Evolutionary conservation across 2,329 filamentous ascomycete genomes (phyloP).

Genomic region (Xylariales sp.): DNA sequence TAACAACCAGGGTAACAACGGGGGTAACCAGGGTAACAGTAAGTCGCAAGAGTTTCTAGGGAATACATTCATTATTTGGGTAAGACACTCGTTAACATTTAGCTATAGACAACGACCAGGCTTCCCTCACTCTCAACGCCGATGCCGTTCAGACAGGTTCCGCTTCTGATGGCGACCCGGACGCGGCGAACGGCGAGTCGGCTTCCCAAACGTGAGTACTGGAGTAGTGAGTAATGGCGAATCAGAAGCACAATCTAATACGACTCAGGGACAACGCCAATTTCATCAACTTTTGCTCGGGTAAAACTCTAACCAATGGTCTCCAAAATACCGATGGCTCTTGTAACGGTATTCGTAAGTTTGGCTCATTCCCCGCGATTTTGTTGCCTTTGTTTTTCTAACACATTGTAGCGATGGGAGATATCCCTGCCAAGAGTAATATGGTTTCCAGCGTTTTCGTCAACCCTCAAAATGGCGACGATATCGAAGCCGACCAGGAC

Average conservation of each 20-base stretch:
- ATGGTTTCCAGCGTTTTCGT: slow-evolving; percentile 69
- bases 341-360: slow-evolving; percentile 72
- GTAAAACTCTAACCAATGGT: slow-evolving; percentile 69
- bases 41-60: not conserved
- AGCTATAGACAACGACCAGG: slow-evolving; percentile 41
- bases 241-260: slow-evolving; percentile 38
- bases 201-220: slow-evolving; percentile 63
- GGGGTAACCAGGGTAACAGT: slow-evolving; percentile 32
- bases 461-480: slow-evolving; percentile 64
- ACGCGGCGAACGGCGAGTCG: slow-evolving; percentile 58
- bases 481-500: slow-evolving; percentile 58
- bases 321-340: slow-evolving; percentile 68
- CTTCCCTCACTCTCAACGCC: slow-evolving; percentile 53
- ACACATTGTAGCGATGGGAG: slow-evolving; percentile 64
- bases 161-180: slow-evolving; percentile 47
- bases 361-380: not conserved
- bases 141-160: slow-evolving; percentile 64
- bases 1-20: slow-evolving; percentile 34
- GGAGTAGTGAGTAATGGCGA: slow-evolving; percentile 42
- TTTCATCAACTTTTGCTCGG: slow-evolving; percentile 72
- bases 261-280: slow-evolving; percentile 64
- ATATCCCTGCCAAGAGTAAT: slow-evolving; percentile 64
- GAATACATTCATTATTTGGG: not conserved
- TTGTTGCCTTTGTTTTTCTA: not conserved
- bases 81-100: slow-evolving; percentile 10